phyloP scores from a whole-genome alignment of 2,329 filamentous ascomycete species.

The Blumeria graminis region DNA sequence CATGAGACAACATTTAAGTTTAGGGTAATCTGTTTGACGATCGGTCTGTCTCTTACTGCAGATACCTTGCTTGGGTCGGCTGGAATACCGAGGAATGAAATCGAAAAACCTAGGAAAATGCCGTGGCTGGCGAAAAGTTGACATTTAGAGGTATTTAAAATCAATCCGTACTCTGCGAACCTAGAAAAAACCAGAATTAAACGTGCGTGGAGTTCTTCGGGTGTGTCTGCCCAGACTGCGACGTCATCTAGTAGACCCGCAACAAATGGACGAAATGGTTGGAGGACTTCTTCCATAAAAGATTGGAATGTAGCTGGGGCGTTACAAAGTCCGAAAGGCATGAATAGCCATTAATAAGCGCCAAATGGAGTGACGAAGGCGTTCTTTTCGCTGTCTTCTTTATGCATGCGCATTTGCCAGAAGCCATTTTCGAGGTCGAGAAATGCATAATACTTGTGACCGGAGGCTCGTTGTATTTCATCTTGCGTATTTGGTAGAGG shows the following conservation, averaged over 20 bases:
- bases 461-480: neutral
- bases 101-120: neutral
- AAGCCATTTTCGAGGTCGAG: neutral
- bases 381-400: neutral
- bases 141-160: neutral
- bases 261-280: neutral
- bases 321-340: constrained; percentile 2
- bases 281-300: neutral
- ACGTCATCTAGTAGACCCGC: neutral
- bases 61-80: neutral
- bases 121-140: neutral
- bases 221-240: neutral
- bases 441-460: neutral
- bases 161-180: neutral
- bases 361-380: neutral
- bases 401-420: neutral
- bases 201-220: neutral
- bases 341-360: neutral
- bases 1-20: too few relatives aligned
- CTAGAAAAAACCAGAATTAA: neutral
- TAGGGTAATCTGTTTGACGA: too few relatives aligned
- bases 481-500: neutral
- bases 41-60: neutral
- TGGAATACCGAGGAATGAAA: neutral
- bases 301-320: constrained; percentile 1